Base-by-base conservation (phyloP, 352 stramenopile species). In the Sclerospora graminicola region DNA sequence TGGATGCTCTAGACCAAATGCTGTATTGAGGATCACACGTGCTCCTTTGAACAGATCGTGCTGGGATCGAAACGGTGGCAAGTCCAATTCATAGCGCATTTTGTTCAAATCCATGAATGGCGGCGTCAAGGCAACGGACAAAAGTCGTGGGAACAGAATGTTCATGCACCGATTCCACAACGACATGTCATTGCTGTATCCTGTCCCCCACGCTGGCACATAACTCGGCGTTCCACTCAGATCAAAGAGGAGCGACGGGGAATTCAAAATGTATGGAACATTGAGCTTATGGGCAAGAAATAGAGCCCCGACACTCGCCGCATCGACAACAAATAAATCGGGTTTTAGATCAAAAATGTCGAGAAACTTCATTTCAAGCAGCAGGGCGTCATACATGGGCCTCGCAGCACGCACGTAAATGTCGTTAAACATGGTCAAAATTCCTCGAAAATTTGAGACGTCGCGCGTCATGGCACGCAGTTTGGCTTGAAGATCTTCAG, bases 81-180 rank as follows among this genome's bases (percentile, higher is more conserved):
- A 60, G 1, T 77, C 54, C 27, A 91, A 59, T 45, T 90, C 77
- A 48, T 75, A 88, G 2, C 78, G 67, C 49, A 89, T 65, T 59
- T 92, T 84, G 66, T 94, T 94, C 37, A 91, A 49, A 52, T 89
- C 72, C 71, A 90, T 87, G 60, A 92, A 94, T 23, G 82, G 77
- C 30, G 82, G 80, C n/a, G 82, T 94, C 48, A 94, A 63, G 15
- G 81, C 82, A 18, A 91, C 76, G 0, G 78, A 89, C 19, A 94
- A 50, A 29, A 92, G 54, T 5, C 78, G 56, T n/a, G 82, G 82
- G 44, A 91, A 94, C n/a, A 94, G 34, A 42, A 90, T 73, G 54
- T 94, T 94, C 62, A 94, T 84, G 50, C 80, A 94, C 14, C 82
- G 78, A 42, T 92, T 80, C 79, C 80, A 88, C 23, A 94, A 67